These are phyloP conservation scores for Salix koriyanagi DNA, from an alignment of 345 rosid genomes.

Conservation along the genomic window DNA sequence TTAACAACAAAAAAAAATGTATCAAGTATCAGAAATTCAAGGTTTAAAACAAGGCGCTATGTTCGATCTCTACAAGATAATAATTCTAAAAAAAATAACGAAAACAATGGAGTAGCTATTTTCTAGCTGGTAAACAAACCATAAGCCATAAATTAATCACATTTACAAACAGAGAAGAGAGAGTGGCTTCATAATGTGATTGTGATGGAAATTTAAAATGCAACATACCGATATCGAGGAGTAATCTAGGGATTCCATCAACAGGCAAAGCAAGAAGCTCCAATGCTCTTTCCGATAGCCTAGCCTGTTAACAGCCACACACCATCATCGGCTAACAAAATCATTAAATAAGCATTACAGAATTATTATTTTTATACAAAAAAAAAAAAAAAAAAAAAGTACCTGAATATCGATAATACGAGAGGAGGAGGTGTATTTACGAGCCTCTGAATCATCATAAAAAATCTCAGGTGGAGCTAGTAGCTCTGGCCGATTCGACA, in stretches of 20 bases:
- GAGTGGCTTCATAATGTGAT: too few relatives aligned
- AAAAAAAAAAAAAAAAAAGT: not conserved
- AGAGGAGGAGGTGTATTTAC: slow-evolving; percentile 87
- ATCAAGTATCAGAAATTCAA: too few relatives aligned
- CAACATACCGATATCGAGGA: slow-evolving; percentile 78
- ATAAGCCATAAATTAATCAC: too few relatives aligned
- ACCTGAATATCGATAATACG: slow-evolving; percentile 94
- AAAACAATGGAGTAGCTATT: too few relatives aligned
- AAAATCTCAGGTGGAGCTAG: slow-evolving; percentile 94
- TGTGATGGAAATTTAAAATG: not conserved
- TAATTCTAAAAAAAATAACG: too few relatives aligned
- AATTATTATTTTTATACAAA: not conserved
- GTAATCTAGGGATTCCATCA: slow-evolving; percentile 71
- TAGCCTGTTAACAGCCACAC: slow-evolving; percentile 37
- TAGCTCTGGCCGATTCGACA: slow-evolving; percentile 77
- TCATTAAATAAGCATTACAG: not conserved
- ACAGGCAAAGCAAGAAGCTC: slow-evolving; percentile 91
- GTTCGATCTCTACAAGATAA: too few relatives aligned
- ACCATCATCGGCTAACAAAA: not conserved
- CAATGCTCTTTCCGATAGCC: slow-evolving; percentile 84
- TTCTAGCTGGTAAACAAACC: too few relatives aligned
- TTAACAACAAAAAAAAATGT: too few relatives aligned
- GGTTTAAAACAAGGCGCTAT: too few relatives aligned
- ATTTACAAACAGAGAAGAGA: too few relatives aligned
- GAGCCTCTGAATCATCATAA: slow-evolving; percentile 77